Percentiles rank a stretch among this genome's conserved stretches.
Evolutionary conservation across 2,329 filamentous ascomycete genomes (phyloP).

Genomic region (Botrytis tulipae): DNA sequence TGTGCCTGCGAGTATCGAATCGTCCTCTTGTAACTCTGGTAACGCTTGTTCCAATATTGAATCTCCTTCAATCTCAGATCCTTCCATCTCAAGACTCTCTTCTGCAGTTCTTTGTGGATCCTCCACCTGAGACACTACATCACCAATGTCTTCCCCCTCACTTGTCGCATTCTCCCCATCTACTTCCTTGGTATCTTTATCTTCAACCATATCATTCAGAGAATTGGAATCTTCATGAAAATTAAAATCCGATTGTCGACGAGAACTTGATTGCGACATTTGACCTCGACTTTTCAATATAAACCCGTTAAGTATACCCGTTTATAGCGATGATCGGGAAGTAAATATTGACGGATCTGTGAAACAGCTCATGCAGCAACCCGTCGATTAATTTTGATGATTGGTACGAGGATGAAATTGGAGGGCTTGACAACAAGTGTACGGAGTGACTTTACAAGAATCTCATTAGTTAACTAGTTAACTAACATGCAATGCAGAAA

Average conservation of each 20-base stretch:
- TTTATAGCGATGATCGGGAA: not conserved
- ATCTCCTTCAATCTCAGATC: not conserved
- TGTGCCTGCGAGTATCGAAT: conserved; percentile 22
- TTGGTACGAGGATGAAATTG: conserved; percentile 13
- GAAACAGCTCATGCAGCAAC: conserved; percentile 34
- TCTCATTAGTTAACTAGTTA: not conserved
- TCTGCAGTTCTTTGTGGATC: conserved; percentile 7
- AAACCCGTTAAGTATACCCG: not conserved
- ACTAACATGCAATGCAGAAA: not conserved
- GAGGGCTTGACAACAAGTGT: not conserved
- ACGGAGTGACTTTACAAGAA: not conserved
- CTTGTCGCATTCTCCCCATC: conserved; percentile 28
- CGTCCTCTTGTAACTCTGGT: not conserved
- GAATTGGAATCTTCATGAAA: conserved; percentile 38
- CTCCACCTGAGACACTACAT: conserved; percentile 11
- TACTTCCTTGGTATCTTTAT: conserved; percentile 21
- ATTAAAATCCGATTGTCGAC: conserved; percentile 29
- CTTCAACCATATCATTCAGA: conserved; percentile 26
- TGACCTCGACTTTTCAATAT: not conserved
- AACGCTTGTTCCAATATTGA: conserved; percentile 6
- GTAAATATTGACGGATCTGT: conserved; percentile 29
- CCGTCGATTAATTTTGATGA: conserved; percentile 21
- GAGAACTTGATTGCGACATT: conserved; percentile 31
- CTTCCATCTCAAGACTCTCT: not conserved
- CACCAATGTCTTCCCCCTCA: not conserved